Percentiles rank a stretch among this genome's conserved stretches.
phyloP scores from a whole-genome alignment of 495 filamentous ascomycete species.

The Jackrogersella multiformis region DNA sequence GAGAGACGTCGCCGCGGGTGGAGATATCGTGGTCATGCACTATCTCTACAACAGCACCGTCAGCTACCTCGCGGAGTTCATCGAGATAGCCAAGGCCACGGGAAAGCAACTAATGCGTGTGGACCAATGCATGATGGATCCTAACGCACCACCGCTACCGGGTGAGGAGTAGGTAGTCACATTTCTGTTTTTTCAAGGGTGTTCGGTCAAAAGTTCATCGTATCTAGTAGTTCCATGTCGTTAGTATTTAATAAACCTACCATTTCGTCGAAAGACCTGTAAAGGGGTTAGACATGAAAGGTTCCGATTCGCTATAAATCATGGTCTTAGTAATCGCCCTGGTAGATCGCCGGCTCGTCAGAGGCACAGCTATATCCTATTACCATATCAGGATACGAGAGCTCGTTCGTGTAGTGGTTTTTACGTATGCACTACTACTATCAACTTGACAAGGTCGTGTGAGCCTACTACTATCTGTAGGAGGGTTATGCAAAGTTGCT shows the following conservation, averaged over 20 bases:
- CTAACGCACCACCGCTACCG: slow-evolving; percentile 67
- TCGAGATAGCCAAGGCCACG: slow-evolving; percentile 70
- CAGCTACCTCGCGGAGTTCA: slow-evolving; percentile 72
- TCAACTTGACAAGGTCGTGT: not conserved
- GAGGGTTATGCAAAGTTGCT: not conserved
- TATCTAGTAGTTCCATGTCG: slow-evolving; percentile 15
- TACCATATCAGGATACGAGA: not conserved
- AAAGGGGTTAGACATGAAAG: not conserved
- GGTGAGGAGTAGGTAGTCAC: slow-evolving; percentile 9
- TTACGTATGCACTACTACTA: not conserved
- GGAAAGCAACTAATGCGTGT: slow-evolving; percentile 79
- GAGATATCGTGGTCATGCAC: slow-evolving; percentile 80
- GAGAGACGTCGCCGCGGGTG: slow-evolving; percentile 70
- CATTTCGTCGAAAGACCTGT: slow-evolving; percentile 35
- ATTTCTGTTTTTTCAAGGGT: not conserved
- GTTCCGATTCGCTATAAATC: not conserved
- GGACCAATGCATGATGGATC: slow-evolving; percentile 81
- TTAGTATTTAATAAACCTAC: slow-evolving; percentile 16
- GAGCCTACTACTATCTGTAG: not conserved
- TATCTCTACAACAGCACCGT: slow-evolving; percentile 77
- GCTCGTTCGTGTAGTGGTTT: not conserved
- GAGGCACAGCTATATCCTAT: not conserved
- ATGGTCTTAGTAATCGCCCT: slow-evolving; percentile 31
- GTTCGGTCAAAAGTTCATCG: not conserved
- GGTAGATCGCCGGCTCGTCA: slow-evolving; percentile 5